Percentiles rank a stretch among this genome's conserved stretches.
phyloP scores from a whole-genome alignment of 768 basidiomycete species.

The Mycena kentingensis region DNA sequence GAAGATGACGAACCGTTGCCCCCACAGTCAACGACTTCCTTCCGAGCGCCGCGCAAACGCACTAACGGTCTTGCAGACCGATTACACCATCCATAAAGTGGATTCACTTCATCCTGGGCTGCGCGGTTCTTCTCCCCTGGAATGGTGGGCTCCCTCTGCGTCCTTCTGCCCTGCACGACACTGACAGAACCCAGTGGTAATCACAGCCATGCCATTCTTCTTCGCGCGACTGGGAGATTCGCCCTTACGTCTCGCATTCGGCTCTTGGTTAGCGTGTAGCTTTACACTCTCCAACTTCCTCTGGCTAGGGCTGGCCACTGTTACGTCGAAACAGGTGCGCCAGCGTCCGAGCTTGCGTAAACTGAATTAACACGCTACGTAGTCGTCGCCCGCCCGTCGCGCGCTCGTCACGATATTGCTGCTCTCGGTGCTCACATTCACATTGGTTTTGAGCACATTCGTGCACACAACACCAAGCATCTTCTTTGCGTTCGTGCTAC shows the following conservation, averaged over 20 bases:
- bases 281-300: constrained; percentile 68
- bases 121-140: constrained; percentile 83
- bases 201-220: constrained; percentile 85
- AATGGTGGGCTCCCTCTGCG: constrained; percentile 60
- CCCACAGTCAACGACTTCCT: not conserved
- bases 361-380: constrained; percentile 1
- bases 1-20: constrained; percentile 25
- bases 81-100: constrained; percentile 51
- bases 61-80: constrained; percentile 1
- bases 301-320: constrained; percentile 75
- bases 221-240: constrained; percentile 67
- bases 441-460: no score
- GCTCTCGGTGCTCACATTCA: constrained; percentile 57
- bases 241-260: constrained; percentile 56
- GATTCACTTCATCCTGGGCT: constrained; percentile 75
- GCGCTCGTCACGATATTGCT: constrained; percentile 53
- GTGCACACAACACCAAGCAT: constrained; percentile 50
- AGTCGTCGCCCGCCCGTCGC: constrained; percentile 65
- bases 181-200: constrained; percentile 56
- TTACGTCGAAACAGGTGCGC: constrained; percentile 66
- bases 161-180: not conserved
- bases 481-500: constrained; percentile 68
- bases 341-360: not conserved
- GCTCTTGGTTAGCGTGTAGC: constrained; percentile 64
- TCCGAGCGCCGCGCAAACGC: not conserved